phyloP scores from a whole-genome alignment of 1,139 yeast genomes.

The Torulaspora globosa region DNA sequence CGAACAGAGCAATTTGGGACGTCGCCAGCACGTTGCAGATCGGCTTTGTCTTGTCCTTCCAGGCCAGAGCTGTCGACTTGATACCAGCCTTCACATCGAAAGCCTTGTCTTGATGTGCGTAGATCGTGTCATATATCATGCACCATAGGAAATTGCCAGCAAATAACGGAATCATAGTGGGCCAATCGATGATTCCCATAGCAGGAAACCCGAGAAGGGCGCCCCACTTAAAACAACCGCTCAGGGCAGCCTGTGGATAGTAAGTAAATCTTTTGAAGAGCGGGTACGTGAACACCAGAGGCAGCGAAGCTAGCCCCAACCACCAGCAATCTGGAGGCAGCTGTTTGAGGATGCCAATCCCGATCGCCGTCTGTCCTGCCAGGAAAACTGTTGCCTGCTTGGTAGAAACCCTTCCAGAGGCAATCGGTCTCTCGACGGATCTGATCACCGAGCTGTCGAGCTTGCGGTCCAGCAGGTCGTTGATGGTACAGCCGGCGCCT shows the following conservation, averaged over 20 bases:
- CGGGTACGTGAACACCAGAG: constrained; percentile 83
- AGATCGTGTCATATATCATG: constrained; percentile 90
- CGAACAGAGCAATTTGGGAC: constrained; percentile 61
- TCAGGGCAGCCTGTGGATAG: constrained; percentile 82
- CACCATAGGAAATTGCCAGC: constrained; percentile 85
- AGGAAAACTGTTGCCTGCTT: constrained; percentile 71
- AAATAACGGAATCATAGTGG: constrained; percentile 75
- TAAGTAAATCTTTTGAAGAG: constrained; percentile 89
- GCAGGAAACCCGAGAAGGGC: constrained; percentile 93
- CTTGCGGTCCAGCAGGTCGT: constrained; percentile 80
- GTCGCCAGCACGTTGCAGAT: constrained; percentile 59
- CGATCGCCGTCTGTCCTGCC: constrained; percentile 69
- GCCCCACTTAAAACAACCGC: constrained; percentile 93
- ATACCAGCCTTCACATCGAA: constrained; percentile 88
- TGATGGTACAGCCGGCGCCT: constrained; percentile 97
- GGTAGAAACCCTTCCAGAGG: constrained; percentile 74
- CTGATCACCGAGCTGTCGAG: constrained; percentile 82
- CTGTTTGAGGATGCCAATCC: constrained; percentile 64
- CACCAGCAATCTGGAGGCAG: constrained; percentile 79
- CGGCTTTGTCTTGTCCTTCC: constrained; percentile 78
- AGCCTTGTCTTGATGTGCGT: constrained; percentile 94
- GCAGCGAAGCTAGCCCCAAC: constrained; percentile 75
- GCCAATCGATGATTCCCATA: constrained; percentile 74
- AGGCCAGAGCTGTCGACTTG: constrained; percentile 88
- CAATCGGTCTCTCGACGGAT: constrained; percentile 84